A percentile compares a stretch with the other conserved stretches of the same genome.
These are phyloP conservation scores for Marasmius fiardii DNA, from an alignment of 1,284 basidiomycete genomes.

Conservation along the genomic window DNA sequence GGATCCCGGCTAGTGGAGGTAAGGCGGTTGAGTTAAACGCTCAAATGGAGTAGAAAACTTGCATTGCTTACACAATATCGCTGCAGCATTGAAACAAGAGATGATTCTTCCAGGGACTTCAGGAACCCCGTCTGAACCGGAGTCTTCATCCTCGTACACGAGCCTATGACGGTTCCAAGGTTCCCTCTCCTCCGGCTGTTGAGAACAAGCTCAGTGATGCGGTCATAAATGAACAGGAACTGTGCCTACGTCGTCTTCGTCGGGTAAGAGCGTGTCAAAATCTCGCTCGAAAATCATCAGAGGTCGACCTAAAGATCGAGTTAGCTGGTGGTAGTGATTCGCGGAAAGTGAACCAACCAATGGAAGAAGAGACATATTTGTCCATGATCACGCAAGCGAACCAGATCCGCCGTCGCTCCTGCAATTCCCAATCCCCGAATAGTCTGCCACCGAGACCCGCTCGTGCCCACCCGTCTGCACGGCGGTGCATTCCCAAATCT, in stretches of 20 bases:
- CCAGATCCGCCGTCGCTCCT: slow-evolving; percentile 78
- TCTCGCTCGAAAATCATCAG: slow-evolving; percentile 78
- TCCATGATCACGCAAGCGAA: slow-evolving; percentile 80
- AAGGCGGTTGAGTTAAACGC: not conserved
- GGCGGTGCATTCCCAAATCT: slow-evolving; percentile 81
- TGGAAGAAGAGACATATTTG: slow-evolving; percentile 78
- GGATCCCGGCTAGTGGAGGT: slow-evolving; percentile 59
- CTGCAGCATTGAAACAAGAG: slow-evolving; percentile 76
- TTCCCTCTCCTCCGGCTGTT: slow-evolving; percentile 60
- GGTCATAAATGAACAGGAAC: not conserved
- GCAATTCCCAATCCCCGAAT: slow-evolving; percentile 65
- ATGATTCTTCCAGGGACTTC: slow-evolving; percentile 53
- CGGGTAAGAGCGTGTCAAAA: slow-evolving; percentile 74
- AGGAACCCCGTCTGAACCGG: slow-evolving; percentile 43
- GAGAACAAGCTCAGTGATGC: slow-evolving; percentile 9
- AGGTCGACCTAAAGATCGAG: slow-evolving; percentile 48
- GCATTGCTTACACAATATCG: slow-evolving; percentile 58
- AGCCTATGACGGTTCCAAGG: slow-evolving; percentile 44
- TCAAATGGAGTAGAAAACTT: not conserved
- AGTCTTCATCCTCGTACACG: slow-evolving; percentile 27
- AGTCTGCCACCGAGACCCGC: slow-evolving; percentile 53
- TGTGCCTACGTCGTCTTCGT: slow-evolving; percentile 53
- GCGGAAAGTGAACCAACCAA: slow-evolving; percentile 41
- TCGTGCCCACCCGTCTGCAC: slow-evolving; percentile 71
- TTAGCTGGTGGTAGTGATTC: not conserved